Evolutionary conservation across 192 early-diverging fungal genomes (phyloP), one percentile per base, ranked within the genome.

Genomic region (Phlyctochytrium planicorne): DNA sequence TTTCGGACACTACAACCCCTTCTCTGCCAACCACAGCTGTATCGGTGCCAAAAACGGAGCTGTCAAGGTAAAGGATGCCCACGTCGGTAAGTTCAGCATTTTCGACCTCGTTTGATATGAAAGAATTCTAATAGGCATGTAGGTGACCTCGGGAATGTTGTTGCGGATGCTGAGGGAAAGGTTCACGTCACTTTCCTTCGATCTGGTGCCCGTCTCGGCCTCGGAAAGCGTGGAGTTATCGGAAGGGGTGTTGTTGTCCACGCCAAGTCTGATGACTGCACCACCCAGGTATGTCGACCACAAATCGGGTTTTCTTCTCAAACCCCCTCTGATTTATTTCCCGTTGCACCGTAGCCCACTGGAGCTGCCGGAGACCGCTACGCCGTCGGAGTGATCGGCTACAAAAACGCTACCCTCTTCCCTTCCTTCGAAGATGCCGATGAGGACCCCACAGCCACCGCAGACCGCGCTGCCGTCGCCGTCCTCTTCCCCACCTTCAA

Each of bases 311-410:
- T 6, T 14, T 14, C 20, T 47, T 47, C 40, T n/a, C 40, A 14
- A 47, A 47, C 40, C 40, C 40, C 20, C 10, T 47, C 20, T 47
- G 40, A 47, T 47, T n/a, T n/a, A n/a, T n/a, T n/a, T n/a, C n/a
- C n/a, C n/a, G 40, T 47, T 47, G 40, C 6, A 47, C 40, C 6
- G 40, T 20, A 47, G 40, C 70, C 75, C n/a, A 72, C 69, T n/a
- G 74, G 74, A 30, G 60, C 63, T 25, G 34, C 68, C 3, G 72
- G 72, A 6, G 30, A 24, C 12, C 61, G 75, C n/a, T 32, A 67
- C 32, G 72, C 75, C n/a, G 67, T 70, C 30, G 73, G 73, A 14
- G 73, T 75, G 35, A 36, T 75, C 27, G 62, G 61, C 0, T 30
- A 40, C 52, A 17, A 23, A 3, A 67, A 67, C 29, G 10, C 57